A percentile compares a stretch with the other conserved stretches of the same genome.
These are phyloP conservation scores for Cladosporium sp. DNA, from an alignment of 2,329 filamentous ascomycete species.

Conservation along the genomic window DNA sequence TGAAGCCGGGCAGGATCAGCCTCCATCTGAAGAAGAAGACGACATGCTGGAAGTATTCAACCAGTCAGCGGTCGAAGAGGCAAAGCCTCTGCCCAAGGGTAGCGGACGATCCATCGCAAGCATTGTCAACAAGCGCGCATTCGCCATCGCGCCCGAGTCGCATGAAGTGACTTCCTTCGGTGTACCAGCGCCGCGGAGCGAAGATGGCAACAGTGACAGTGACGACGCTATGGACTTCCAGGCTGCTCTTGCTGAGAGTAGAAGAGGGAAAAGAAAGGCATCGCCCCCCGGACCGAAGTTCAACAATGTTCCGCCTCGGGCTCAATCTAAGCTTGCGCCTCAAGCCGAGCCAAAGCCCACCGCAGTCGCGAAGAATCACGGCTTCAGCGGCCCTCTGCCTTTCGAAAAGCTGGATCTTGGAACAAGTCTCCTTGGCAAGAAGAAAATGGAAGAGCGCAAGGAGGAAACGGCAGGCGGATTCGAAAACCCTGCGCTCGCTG, in stretches of 20 bases:
- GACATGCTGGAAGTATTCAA: slow-evolving; percentile 51
- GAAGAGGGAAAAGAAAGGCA: slow-evolving; percentile 44
- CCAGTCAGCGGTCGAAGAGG: slow-evolving; percentile 45
- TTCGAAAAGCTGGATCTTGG: slow-evolving; percentile 81
- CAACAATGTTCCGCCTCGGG: slow-evolving; percentile 28
- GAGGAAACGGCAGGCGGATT: slow-evolving; percentile 67
- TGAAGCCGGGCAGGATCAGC: slow-evolving; percentile 29
- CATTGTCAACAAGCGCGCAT: slow-evolving; percentile 73
- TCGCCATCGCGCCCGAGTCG: slow-evolving; percentile 55
- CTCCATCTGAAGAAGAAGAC: slow-evolving; percentile 37
- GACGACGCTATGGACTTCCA: slow-evolving; percentile 79
- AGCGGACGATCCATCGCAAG: slow-evolving; percentile 66
- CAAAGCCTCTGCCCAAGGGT: slow-evolving; percentile 48
- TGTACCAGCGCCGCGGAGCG: slow-evolving; percentile 34
- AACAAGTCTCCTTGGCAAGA: slow-evolving; percentile 57
- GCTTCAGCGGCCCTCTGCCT: slow-evolving; percentile 78
- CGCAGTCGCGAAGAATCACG: slow-evolving; percentile 52
- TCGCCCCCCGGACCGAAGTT: slow-evolving; percentile 23
- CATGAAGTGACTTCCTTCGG: slow-evolving; percentile 42
- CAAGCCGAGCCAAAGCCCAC: slow-evolving; percentile 23
- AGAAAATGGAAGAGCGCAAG: slow-evolving; percentile 55
- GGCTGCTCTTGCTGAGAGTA: slow-evolving; percentile 71
- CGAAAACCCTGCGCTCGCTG: slow-evolving; percentile 52
- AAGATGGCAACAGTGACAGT: slow-evolving; percentile 42
- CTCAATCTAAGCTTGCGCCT: slow-evolving; percentile 34